These are phyloP conservation scores for Pseudocercospora vitis DNA, from an alignment of 2,329 filamentous ascomycete species.

Conservation along the genomic window DNA sequence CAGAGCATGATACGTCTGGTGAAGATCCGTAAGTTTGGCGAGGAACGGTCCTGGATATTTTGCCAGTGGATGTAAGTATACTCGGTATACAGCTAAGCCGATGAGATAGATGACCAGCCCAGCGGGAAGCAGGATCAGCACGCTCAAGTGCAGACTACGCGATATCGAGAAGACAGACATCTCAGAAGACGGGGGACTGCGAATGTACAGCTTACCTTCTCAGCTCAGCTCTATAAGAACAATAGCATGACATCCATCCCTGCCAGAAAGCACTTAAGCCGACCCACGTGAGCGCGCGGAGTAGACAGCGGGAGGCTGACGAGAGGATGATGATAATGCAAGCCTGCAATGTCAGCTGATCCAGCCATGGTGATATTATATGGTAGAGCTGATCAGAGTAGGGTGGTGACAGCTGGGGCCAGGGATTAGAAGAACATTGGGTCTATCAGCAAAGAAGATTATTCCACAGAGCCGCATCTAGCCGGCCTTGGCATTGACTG, in stretches of 20 bases:
- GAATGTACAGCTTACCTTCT: neutral
- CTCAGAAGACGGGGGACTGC: neutral
- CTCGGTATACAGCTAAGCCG: conserved; percentile 37
- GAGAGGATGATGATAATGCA: neutral
- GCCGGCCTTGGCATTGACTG: neutral
- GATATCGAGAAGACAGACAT: conserved; percentile 4
- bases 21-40: conserved; percentile 34
- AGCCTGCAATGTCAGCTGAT: no score
- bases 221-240: neutral
- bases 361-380: no score
- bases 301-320: neutral
- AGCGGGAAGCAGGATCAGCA: conserved; percentile 17
- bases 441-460: no score
- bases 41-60: conserved; percentile 43
- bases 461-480: neutral
- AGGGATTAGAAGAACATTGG: no score
- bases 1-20: conserved; percentile 33
- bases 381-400: no score
- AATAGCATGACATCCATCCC: neutral
- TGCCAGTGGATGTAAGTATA: conserved; percentile 39
- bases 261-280: conserved; percentile 4
- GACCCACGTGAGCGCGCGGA: neutral
- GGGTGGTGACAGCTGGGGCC: no score
- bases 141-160: conserved; percentile 8
- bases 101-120: conserved; percentile 13